A percentile compares a stretch with the other conserved stretches of the same genome.
phyloP scores from a whole-genome alignment of 129 eudicot genomes.

The Apium graveolens region DNA sequence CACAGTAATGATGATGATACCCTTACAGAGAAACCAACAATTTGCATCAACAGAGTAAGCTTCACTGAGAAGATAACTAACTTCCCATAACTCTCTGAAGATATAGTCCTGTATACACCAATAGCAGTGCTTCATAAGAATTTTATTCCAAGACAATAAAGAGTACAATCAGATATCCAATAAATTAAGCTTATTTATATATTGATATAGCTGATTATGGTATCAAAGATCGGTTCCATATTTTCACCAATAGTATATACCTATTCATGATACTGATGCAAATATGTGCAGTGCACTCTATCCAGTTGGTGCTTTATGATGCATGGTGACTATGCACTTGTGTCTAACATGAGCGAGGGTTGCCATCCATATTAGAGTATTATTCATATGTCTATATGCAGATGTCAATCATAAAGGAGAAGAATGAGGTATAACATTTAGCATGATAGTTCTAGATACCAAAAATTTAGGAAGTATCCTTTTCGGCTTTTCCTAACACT shows the following conservation, averaged over 20 bases:
- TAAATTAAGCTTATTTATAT: neutral
- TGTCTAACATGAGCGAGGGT: neutral
- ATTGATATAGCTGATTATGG: neutral
- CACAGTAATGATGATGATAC: constrained; percentile 65
- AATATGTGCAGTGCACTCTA: neutral
- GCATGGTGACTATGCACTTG: neutral
- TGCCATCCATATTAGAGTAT: neutral
- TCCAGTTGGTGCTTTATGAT: neutral
- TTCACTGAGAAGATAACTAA: constrained; percentile 53
- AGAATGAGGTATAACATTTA: neutral
- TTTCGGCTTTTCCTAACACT: no score
- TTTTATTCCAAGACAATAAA: neutral
- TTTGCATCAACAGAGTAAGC: constrained; percentile 69
- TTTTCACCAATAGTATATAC: neutral
- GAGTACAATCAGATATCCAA: neutral
- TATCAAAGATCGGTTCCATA: neutral
- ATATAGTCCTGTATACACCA: constrained; percentile 54
- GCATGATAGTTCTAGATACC: neutral
- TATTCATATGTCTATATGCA: neutral
- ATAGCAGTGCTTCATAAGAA: neutral
- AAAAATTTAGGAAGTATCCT: neutral
- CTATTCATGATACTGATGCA: neutral
- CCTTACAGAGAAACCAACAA: constrained; percentile 63
- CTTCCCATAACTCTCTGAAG: constrained; percentile 57
- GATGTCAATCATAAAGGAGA: neutral